These are phyloP conservation scores for Theileria sp. DNA, from an alignment of 169 alveolate genomes.

Conservation along the genomic window DNA sequence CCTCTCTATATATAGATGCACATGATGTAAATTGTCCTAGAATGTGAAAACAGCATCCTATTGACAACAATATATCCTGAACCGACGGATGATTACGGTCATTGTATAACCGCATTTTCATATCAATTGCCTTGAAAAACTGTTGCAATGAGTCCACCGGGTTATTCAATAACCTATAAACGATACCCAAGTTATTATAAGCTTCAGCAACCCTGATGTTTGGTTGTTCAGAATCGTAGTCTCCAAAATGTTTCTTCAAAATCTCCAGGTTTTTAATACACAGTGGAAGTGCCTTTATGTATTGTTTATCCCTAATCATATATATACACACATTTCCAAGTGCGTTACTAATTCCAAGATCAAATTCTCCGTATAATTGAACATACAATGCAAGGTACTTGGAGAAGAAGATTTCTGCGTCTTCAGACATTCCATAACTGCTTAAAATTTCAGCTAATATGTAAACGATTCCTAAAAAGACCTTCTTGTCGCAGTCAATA, in stretches of 20 bases:
- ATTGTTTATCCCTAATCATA: constrained; percentile 67
- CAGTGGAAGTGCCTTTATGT: constrained; percentile 71
- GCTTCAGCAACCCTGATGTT: constrained; percentile 80
- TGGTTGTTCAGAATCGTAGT: constrained; percentile 70
- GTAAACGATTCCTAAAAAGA: constrained; percentile 46
- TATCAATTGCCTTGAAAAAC: constrained; percentile 79
- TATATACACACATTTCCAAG: constrained; percentile 72
- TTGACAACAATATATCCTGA: constrained; percentile 78
- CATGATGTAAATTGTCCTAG: constrained; percentile 78
- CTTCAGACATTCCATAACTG: constrained; percentile 48
- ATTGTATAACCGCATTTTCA: constrained; percentile 80
- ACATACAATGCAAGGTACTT: constrained; percentile 44
- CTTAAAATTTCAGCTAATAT: constrained; percentile 54
- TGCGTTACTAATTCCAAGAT: constrained; percentile 65
- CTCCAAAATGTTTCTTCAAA: constrained; percentile 72
- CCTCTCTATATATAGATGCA: constrained; percentile 79
- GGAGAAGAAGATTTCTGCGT: constrained; percentile 59
- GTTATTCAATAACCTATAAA: constrained; percentile 76
- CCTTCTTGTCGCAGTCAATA: constrained; percentile 56
- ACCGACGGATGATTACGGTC: constrained; percentile 75
- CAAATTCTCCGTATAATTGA: constrained; percentile 42
- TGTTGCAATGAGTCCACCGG: constrained; percentile 77
- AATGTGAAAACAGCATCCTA: constrained; percentile 81
- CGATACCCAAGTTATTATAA: constrained; percentile 78
- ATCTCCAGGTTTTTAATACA: constrained; percentile 68